Base-by-base conservation (phyloP, 2,329 filamentous ascomycete genomes). In the Colletotrichum costaricense region DNA sequence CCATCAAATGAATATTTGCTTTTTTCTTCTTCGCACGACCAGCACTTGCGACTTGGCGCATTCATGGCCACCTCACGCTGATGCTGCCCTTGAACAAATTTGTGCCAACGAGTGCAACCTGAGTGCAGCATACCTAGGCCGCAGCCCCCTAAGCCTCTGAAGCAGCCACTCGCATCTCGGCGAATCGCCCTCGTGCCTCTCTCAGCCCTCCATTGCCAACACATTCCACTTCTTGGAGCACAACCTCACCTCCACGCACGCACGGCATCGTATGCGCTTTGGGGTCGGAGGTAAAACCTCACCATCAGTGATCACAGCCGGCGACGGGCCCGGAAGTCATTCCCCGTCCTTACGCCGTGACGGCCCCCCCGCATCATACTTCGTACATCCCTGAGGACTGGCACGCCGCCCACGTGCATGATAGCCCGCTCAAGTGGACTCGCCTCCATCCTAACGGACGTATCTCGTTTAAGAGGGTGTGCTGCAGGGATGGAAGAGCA, bases 341-440 rank as follows among this genome's bases (percentile, higher is more conserved):
- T 60, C 24, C 14, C 42, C 54, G 30, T 54, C 63, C 49, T 30
- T 19, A 46, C 30, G 22, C 62, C 22, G 46, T 55, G n/a, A 55
- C 11, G 2, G 3, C 8, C 35, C 38, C 49, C 60, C 67, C 56
- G 28, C 26, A 57, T 62, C 56, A 26, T 57, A 55, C 67, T 2
- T 1, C 33, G 33, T 8, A 42, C 38, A 19, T 19, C 38, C 16
- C 38, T 42, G 38, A 19, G 38, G 57, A 62, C 55, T 22, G 22
- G 46, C 33, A 57, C 56, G 46, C n/a, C 60, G 46, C 60, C 60
- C 69, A 69, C 52, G 58, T 72, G 64, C 69, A 69, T 62, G 38
- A 57, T 62, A 12, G 30, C 38, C 67, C 67, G 30, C 60, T 30
- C n/a, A 28, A 30, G 58, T 65, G 67, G 54, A 33, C 22, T 22